Evolutionary conservation across 306 rosid genomes (phyloP).

Genomic region (Quercus variabilis): DNA sequence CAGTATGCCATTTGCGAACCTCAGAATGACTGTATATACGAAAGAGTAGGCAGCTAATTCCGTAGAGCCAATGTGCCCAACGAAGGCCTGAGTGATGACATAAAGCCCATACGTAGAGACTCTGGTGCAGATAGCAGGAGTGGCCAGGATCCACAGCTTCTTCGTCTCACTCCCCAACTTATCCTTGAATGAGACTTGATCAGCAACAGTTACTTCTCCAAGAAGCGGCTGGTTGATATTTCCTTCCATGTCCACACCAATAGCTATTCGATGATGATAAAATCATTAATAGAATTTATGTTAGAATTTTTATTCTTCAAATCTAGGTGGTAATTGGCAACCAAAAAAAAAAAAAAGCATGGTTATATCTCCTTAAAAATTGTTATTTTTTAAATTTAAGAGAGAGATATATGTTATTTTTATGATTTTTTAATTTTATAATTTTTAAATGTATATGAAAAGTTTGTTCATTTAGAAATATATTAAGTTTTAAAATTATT

Average conservation of each 20-base stretch:
- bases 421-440: too few relatives aligned
- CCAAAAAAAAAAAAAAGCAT: too few relatives aligned
- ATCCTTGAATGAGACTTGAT: not conserved
- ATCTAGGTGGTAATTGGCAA: too few relatives aligned
- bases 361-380: too few relatives aligned
- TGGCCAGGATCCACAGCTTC: conserved; percentile 19
- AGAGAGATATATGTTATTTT: too few relatives aligned
- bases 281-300: too few relatives aligned
- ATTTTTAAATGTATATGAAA: too few relatives aligned
- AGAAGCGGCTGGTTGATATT: conserved; percentile 20
- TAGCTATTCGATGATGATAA: too few relatives aligned
- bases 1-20: conserved; percentile 25
- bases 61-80: conserved; percentile 22
- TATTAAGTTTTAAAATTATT: too few relatives aligned
- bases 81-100: conserved; percentile 24
- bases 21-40: conserved; percentile 14
- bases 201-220: not conserved
- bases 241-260: conserved; percentile 19
- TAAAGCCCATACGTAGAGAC: conserved; percentile 10
- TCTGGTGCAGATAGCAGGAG: conserved; percentile 24
- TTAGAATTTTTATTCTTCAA: too few relatives aligned
- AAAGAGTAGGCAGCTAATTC: conserved; percentile 16
- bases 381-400: too few relatives aligned
- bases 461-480: too few relatives aligned
- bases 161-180: conserved; percentile 19